A percentile compares a stretch with the other conserved stretches of the same genome.
Evolutionary conservation across 495 filamentous ascomycete species (phyloP).

Genomic region (Penicillium diatomitis): DNA sequence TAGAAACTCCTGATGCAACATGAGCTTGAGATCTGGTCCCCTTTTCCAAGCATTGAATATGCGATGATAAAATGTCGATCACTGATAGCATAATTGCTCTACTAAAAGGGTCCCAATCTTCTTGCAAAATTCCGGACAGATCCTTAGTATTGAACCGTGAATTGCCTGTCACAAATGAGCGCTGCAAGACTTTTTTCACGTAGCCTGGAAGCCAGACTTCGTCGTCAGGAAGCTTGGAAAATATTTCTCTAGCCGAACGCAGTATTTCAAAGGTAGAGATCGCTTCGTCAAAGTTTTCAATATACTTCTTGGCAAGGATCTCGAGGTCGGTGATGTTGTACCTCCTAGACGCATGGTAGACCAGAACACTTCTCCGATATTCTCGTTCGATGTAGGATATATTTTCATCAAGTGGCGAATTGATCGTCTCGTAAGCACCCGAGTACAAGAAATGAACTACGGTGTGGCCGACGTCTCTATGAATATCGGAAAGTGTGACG

Average conservation of each 20-base stretch:
- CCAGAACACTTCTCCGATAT: not conserved
- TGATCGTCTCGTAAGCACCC: not conserved
- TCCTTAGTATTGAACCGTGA: not conserved
- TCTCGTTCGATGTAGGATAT: not conserved
- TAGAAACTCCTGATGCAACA: not conserved
- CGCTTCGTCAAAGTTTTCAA: not conserved
- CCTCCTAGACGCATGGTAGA: not conserved
- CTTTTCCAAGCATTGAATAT: not conserved
- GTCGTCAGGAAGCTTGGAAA: not conserved
- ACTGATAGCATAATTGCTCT: not conserved
- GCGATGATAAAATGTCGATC: not conserved
- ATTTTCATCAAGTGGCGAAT: not conserved
- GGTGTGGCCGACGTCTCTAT: not conserved
- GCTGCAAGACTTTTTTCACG: not conserved
- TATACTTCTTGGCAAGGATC: not conserved
- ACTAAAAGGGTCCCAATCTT: not conserved
- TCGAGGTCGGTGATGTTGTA: not conserved
- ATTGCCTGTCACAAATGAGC: not conserved
- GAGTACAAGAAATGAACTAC: not conserved
- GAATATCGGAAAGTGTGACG: not conserved
- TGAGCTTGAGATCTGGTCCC: not conserved
- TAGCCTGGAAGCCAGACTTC: not conserved
- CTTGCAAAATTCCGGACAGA: not conserved
- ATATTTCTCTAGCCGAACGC: not conserved
- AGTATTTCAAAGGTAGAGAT: not conserved